Conservation (phyloP, 495 filamentous ascomycete genomes). For the Amorphotheca resinae region DNA sequence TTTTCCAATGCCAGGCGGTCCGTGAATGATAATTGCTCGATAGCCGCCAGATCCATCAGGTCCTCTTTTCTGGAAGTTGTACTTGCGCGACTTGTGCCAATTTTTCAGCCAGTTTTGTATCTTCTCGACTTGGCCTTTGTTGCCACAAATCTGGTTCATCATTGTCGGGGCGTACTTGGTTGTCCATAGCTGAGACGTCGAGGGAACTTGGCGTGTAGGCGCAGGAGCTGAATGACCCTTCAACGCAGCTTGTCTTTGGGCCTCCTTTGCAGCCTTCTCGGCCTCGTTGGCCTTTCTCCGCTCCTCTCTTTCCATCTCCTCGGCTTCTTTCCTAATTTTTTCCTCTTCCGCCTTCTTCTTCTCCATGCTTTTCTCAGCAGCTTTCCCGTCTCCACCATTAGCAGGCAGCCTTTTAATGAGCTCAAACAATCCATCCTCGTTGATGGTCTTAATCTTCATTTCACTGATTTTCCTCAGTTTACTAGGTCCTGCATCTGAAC, state of each 20-base stretch:
- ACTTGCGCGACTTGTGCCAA: slow-evolving; percentile 64
- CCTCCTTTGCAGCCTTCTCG: slow-evolving; percentile 35
- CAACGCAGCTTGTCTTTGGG: slow-evolving; percentile 28
- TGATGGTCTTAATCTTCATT: slow-evolving; percentile 72
- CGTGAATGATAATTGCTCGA: slow-evolving; percentile 83
- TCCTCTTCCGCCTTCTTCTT: slow-evolving; percentile 74
- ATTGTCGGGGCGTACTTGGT: slow-evolving; percentile 85
- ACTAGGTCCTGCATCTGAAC: slow-evolving; percentile 80
- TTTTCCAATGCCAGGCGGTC: slow-evolving; percentile 94
- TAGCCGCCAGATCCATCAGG: slow-evolving; percentile 67
- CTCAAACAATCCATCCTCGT: slow-evolving; percentile 83
- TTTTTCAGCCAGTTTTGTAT: slow-evolving; percentile 74
- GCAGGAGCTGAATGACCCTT: slow-evolving; percentile 23
- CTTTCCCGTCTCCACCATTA: slow-evolving; percentile 74
- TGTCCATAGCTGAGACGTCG: slow-evolving; percentile 68
- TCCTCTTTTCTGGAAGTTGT: slow-evolving; percentile 63
- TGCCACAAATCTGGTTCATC: slow-evolving; percentile 84
- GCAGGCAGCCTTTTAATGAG: slow-evolving; percentile 76
- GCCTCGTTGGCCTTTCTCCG: slow-evolving; percentile 38
- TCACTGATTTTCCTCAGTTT: slow-evolving; percentile 82
- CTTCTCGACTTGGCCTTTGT: slow-evolving; percentile 82
- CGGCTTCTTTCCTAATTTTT: slow-evolving; percentile 63
- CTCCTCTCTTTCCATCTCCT: slow-evolving; percentile 63
- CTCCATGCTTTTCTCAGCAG: slow-evolving; percentile 68
- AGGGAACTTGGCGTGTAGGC: slow-evolving; percentile 18